A percentile compares a stretch with the other conserved stretches of the same genome.
Conservation (phyloP, 2,329 filamentous ascomycete species). For the Hymenoscyphus fraxineus region DNA sequence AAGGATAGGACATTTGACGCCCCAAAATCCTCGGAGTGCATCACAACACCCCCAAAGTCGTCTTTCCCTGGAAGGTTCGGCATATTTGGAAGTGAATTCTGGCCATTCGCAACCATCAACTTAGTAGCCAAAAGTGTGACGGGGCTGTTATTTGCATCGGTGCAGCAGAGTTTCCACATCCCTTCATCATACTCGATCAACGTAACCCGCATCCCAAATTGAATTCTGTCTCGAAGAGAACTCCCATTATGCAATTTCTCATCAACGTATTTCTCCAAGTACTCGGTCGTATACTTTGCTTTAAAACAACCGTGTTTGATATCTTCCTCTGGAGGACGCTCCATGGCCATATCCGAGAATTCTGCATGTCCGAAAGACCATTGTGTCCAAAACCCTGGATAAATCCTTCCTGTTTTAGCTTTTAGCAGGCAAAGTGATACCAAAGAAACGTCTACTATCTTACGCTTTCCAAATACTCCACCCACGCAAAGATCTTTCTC, state of each 20-base stretch:
- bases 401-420: not conserved
- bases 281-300: not conserved
- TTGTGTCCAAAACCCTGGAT: not conserved
- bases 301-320: not conserved
- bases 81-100: not conserved
- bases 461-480: not conserved
- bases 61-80: not conserved
- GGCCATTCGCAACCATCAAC: not conserved
- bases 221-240: not conserved
- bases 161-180: not conserved
- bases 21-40: conserved; percentile 14
- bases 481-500: not conserved
- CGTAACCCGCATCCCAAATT: not conserved
- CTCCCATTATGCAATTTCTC: not conserved
- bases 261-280: not conserved
- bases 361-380: not conserved
- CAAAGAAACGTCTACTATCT: not conserved
- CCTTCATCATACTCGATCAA: not conserved
- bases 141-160: not conserved
- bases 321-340: not conserved
- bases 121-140: not conserved
- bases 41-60: conserved; percentile 5
- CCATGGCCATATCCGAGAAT: not conserved
- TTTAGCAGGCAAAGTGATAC: not conserved
- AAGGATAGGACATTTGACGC: not conserved